Conservation (phyloP, 2,329 filamentous ascomycete genomes). For the Claviceps capensis region DNA sequence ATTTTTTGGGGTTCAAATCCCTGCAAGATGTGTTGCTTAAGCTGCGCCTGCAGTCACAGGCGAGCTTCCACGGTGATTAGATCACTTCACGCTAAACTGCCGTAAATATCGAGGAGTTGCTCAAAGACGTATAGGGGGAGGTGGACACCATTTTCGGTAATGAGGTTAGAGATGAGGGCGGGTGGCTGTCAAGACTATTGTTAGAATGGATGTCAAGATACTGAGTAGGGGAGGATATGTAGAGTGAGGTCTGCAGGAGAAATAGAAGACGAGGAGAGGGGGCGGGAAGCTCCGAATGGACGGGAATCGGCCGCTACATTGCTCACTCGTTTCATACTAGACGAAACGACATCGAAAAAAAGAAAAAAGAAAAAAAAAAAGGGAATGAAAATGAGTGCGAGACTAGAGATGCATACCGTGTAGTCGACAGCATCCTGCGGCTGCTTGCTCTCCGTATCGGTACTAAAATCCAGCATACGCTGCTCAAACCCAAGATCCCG, state of each 20-base stretch:
- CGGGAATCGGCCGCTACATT: background rate
- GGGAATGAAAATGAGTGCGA: background rate
- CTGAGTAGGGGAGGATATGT: too few relatives aligned
- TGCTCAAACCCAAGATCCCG: conserved; percentile 69
- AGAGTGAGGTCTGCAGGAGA: too few relatives aligned
- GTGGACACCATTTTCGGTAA: conserved; percentile 62
- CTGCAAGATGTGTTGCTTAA: too few relatives aligned
- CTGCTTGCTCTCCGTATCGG: conserved; percentile 31
- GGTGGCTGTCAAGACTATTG: conserved; percentile 36
- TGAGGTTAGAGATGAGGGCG: conserved; percentile 54
- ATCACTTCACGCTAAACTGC: conserved; percentile 17
- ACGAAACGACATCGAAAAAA: background rate
- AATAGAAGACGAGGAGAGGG: too few relatives aligned
- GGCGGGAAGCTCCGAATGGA: too few relatives aligned
- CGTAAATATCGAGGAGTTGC: conserved; percentile 52
- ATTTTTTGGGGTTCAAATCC: too few relatives aligned
- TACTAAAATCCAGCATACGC: conserved; percentile 59
- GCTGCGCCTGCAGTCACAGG: too few relatives aligned
- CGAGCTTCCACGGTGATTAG: too few relatives aligned
- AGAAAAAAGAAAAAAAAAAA: too few relatives aligned
- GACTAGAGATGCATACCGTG: conserved; percentile 37
- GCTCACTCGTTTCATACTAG: background rate
- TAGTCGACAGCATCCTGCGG: conserved; percentile 52
- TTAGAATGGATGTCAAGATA: background rate
- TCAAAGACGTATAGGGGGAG: conserved; percentile 57